A percentile compares a stretch with the other conserved stretches of the same genome.
Conservation (phyloP, 148 eudicot species). For the Vaccinium vitisidaea region DNA sequence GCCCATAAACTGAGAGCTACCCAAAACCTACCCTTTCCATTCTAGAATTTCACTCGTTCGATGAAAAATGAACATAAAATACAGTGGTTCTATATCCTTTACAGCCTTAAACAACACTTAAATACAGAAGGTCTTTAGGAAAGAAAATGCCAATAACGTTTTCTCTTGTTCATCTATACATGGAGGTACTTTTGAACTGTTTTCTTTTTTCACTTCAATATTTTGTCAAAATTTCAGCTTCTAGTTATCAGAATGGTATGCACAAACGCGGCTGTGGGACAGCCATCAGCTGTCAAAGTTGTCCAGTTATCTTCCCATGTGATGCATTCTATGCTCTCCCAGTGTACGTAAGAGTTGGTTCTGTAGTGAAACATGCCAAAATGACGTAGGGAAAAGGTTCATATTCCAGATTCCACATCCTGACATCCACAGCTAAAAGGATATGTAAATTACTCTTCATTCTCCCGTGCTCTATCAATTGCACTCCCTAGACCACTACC, state of each 20-base stretch:
- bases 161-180: background rate
- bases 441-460: no score
- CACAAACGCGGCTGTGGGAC: constrained; percentile 94
- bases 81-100: background rate
- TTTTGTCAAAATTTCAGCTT: constrained; percentile 86
- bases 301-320: constrained; percentile 99
- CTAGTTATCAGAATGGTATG: constrained; percentile 86
- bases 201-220: constrained; percentile 30
- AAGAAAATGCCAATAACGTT: background rate
- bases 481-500: no score
- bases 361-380: constrained; percentile 35
- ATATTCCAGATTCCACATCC: background rate
- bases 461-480: no score
- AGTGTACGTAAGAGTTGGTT: constrained; percentile 89
- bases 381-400: background rate
- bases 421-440: background rate
- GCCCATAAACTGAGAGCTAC: no score
- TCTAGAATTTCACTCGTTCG: background rate
- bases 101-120: background rate
- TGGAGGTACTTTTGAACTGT: background rate
- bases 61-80: background rate
- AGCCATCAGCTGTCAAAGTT: constrained; percentile 77
- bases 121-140: background rate
- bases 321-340: constrained; percentile 66
- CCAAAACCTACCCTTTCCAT: no score